Conservation (phyloP, 192 early-diverging fungal genomes). For the Mortierella hygrophila region DNA sequence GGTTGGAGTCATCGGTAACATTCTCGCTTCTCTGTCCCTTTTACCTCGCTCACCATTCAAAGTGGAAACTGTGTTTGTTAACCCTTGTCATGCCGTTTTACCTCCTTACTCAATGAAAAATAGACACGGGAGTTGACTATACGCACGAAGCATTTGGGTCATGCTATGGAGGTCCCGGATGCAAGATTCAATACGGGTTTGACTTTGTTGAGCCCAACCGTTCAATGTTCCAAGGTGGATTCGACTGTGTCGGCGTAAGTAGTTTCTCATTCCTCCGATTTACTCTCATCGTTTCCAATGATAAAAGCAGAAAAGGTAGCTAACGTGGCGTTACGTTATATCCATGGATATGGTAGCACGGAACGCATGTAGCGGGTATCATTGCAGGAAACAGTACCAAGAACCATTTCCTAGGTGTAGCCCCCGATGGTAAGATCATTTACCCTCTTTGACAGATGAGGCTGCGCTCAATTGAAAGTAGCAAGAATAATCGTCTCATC, state of each 20-base stretch:
- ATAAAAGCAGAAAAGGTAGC: too few species aligned
- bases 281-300: too few species aligned
- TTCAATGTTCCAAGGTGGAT: constrained; percentile 13
- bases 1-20: constrained; percentile 64
- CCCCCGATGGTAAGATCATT: constrained; percentile 72
- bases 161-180: constrained; percentile 71
- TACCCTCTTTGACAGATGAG: neutral
- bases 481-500: neutral
- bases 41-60: too few species aligned
- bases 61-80: neutral
- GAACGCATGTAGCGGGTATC: constrained; percentile 77
- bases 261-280: neutral
- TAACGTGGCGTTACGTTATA: too few species aligned
- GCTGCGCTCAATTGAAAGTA: neutral
- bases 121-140: constrained; percentile 67
- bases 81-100: neutral
- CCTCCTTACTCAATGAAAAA: neutral
- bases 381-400: constrained; percentile 70
- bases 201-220: constrained; percentile 65
- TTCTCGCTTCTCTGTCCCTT: neutral
- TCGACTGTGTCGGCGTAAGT: constrained; percentile 46
- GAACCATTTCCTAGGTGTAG: constrained; percentile 78
- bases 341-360: constrained; percentile 47
- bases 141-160: constrained; percentile 73
- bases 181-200: constrained; percentile 69